These are phyloP conservation scores for Kodamaea laetipori DNA, from an alignment of 805 yeast genomes.

Conservation along the genomic window DNA sequence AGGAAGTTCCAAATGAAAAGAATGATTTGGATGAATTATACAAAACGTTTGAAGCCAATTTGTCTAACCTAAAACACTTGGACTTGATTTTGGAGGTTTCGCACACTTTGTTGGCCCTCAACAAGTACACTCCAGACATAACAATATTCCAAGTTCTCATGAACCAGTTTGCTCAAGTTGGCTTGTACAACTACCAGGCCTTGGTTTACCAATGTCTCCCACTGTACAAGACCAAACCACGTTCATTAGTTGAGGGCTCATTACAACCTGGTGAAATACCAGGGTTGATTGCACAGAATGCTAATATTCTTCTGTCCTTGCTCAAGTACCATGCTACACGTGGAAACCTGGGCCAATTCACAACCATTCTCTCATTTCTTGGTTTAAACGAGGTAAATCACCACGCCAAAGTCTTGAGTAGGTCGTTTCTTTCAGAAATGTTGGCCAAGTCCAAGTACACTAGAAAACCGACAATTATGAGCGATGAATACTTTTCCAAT, in stretches of 20 bases:
- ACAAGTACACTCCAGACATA: constrained; percentile 26
- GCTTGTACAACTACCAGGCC: constrained; percentile 29
- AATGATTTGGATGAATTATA: background rate
- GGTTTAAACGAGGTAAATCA: constrained; percentile 26
- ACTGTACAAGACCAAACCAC: constrained; percentile 22
- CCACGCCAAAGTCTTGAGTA: constrained; percentile 23
- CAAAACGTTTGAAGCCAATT: background rate
- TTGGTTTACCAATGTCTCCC: constrained; percentile 31
- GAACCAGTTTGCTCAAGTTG: constrained; percentile 25
- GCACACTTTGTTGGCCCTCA: background rate
- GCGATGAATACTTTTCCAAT: background rate
- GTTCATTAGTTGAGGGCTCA: background rate
- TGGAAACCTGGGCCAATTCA: constrained; percentile 22
- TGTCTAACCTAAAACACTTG: background rate
- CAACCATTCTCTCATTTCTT: constrained; percentile 29
- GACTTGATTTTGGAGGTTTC: constrained; percentile 3
- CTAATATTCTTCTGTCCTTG: constrained; percentile 31
- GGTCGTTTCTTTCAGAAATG: constrained; percentile 23
- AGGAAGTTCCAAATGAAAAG: background rate
- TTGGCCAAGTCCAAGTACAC: constrained; percentile 31
- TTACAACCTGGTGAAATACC: background rate
- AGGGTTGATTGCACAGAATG: constrained; percentile 29
- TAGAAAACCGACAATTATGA: background rate
- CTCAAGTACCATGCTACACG: constrained; percentile 27
- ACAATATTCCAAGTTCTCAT: constrained; percentile 27